Evolutionary conservation across 2,329 filamentous ascomycete species (phyloP).

Genomic region (Helotiales sp.): DNA sequence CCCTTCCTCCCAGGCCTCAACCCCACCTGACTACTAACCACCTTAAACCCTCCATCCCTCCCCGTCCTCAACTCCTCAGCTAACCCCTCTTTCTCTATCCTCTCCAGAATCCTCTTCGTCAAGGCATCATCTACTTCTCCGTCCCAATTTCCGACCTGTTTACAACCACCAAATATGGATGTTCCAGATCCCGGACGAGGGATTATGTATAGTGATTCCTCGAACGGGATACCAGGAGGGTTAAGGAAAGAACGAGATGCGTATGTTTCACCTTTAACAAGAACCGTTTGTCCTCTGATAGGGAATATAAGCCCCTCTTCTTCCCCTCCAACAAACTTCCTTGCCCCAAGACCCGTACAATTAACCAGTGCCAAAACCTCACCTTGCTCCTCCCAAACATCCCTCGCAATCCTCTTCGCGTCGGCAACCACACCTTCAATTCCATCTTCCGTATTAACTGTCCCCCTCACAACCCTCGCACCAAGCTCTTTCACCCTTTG

Average conservation of each 20-base stretch:
- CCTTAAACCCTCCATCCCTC: slow-evolving; percentile 29
- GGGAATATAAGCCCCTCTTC: slow-evolving; percentile 38
- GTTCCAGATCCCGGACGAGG: slow-evolving; percentile 27
- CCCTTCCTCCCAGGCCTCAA: slow-evolving; percentile 19
- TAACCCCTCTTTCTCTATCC: not conserved
- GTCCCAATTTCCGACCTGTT: not conserved
- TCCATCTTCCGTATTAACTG: slow-evolving; percentile 3
- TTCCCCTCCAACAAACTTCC: slow-evolving; percentile 36
- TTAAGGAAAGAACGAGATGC: slow-evolving; percentile 31
- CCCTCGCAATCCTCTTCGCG: not conserved
- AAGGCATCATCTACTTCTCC: not conserved
- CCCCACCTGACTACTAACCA: slow-evolving; percentile 11
- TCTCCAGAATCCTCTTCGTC: slow-evolving; percentile 1
- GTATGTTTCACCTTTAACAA: slow-evolving; percentile 43
- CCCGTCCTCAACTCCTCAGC: slow-evolving; percentile 25
- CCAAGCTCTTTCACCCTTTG: slow-evolving; percentile 19
- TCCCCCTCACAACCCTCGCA: slow-evolving; percentile 3
- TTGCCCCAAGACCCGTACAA: slow-evolving; percentile 42
- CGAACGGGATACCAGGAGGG: slow-evolving; percentile 20
- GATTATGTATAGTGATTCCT: slow-evolving; percentile 40
- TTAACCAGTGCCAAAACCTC: slow-evolving; percentile 39
- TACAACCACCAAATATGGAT: slow-evolving; percentile 11
- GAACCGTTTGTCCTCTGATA: slow-evolving; percentile 45
- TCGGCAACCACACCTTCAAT: slow-evolving; percentile 14
- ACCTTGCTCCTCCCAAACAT: not conserved